Percentiles rank a stretch among this genome's conserved stretches.
These are phyloP conservation scores for Coemansia sp. DNA, from an alignment of 192 early-diverging fungal genomes.

Conservation along the genomic window DNA sequence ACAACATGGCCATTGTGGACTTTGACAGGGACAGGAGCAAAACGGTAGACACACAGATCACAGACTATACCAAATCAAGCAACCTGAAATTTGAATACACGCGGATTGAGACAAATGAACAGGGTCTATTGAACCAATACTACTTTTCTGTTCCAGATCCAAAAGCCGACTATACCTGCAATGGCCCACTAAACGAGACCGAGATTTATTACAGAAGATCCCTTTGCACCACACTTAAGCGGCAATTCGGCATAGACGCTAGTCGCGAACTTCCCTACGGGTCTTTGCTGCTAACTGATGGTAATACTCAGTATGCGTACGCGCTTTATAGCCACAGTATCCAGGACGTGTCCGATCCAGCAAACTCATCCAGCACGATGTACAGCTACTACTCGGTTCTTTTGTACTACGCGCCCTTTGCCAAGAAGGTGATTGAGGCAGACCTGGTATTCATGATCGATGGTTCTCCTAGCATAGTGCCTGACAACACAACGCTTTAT, in stretches of 20 bases:
- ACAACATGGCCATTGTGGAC: constrained; percentile 3
- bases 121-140: neutral
- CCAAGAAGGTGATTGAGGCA: neutral
- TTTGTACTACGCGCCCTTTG: neutral
- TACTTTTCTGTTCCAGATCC: neutral
- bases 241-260: neutral
- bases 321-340: constrained; percentile 5
- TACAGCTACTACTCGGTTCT: constrained; percentile 6
- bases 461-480: neutral
- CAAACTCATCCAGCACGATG: neutral
- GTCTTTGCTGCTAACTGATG: neutral
- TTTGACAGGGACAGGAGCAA: neutral
- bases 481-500: neutral
- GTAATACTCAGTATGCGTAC: neutral
- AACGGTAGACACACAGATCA: neutral
- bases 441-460: neutral
- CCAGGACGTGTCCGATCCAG: neutral
- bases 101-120: neutral
- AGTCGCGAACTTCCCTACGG: neutral
- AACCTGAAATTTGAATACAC: neutral
- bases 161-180: neutral
- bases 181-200: neutral
- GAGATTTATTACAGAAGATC: neutral
- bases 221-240: neutral
- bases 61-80: neutral